Conservation (phyloP, 371 early-diverging fungal genomes). For the Saksenaea oblongispora region DNA sequence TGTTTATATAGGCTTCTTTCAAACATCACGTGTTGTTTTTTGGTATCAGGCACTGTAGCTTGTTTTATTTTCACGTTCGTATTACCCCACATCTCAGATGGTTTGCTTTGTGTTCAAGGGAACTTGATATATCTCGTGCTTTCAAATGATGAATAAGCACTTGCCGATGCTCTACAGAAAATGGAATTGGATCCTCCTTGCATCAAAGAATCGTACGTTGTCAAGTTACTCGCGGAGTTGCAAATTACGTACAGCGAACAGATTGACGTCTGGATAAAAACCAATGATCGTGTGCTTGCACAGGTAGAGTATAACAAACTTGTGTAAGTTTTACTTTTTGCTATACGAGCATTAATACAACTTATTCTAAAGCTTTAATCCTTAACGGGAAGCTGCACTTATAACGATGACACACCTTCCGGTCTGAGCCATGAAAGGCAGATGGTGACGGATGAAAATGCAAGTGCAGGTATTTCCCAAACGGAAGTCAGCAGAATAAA, state of each 20-base stretch:
- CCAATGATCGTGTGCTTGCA: background rate
- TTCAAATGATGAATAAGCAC: background rate
- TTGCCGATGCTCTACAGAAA: background rate
- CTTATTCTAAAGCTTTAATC: too few species aligned
- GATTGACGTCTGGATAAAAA: background rate
- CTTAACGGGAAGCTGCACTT: too few species aligned
- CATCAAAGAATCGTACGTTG: background rate
- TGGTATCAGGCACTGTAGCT: background rate
- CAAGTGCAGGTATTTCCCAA: too few species aligned
- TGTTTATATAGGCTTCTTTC: background rate
- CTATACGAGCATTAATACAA: too few species aligned
- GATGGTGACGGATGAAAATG: too few species aligned
- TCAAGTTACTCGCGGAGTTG: background rate
- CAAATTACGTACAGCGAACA: background rate
- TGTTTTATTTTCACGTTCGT: background rate
- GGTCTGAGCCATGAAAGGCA: too few species aligned
- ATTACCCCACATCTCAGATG: background rate
- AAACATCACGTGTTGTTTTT: constrained; percentile 6
- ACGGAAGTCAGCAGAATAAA: too few species aligned
- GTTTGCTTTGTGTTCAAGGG: background rate
- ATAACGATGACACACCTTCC: too few species aligned
- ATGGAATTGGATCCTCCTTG: background rate
- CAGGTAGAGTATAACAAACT: too few species aligned
- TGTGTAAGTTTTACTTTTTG: too few species aligned
- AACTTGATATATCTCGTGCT: background rate